Base-by-base conservation (phyloP, 169 alveolate genomes). In the Plasmodium inui region DNA sequence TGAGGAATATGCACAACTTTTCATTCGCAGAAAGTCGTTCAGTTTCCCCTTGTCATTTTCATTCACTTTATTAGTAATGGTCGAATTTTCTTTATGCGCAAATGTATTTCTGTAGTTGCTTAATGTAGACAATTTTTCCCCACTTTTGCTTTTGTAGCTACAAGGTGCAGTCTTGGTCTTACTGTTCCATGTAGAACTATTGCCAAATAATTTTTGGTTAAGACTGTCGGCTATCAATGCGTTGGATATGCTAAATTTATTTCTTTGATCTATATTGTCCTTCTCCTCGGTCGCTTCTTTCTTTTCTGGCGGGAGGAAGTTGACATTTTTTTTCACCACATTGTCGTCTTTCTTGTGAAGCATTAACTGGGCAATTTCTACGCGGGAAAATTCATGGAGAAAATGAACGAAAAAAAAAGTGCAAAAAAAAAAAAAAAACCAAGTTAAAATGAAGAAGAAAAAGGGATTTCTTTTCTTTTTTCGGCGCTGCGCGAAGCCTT, bases 311-410 rank as follows among this genome's bases (percentile, higher is more conserved):
- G 55, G 6, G 61, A 28, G 61, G 44, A 85, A 85, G 67, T 85
- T 55, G 3, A 85, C 93, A 34, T 55, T 85, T 53, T 85, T 85
- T 71, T 30, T 85, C 57, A 19, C 32, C 32, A 7, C 53, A 50
- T 53, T 50, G 41, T 72, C 80, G 6, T 37, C 74, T 85, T 85
- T 85, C 10, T 67, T 85, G 50, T 22, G 28, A 76, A 26, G 37
- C 79, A 85, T 67, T 72, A 85, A 41, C 44, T 73, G 53, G n/a
- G 93, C 84, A 46, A 85, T 85, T 85, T 37, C 93, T 85, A 32
- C 28, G 28, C 12, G 26, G 37, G 72, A 22, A 30, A 41, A 41
- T 14, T 26, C 34, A 26, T 53, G 41, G 39, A 17, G 57, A 55
- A 50, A 50, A 50, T 50, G 61, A 50, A 17, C 22, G 61, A 50